phyloP scores from a whole-genome alignment of 1,139 yeast species.

The Candida mesenterica region DNA sequence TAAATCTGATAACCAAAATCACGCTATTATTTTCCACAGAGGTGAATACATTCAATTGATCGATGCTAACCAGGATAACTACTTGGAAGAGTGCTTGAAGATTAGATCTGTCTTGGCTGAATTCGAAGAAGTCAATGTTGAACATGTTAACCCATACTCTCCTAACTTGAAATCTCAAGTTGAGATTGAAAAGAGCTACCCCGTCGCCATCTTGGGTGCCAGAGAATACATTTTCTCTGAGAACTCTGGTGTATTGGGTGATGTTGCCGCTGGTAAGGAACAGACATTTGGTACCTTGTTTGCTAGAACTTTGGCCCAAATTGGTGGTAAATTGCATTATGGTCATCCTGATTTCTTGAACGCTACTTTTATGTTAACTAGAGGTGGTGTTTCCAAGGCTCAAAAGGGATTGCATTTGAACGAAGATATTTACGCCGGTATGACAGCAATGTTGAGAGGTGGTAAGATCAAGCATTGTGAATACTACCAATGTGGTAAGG shows the following conservation, averaged over 20 bases:
- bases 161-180: slow-evolving; percentile 44
- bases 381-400: slow-evolving; percentile 99
- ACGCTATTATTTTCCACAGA: slow-evolving; percentile 93
- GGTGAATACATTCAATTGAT: slow-evolving; percentile 98
- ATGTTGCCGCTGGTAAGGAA: slow-evolving; percentile 99
- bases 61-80: slow-evolving; percentile 98
- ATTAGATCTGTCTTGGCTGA: slow-evolving; percentile 96
- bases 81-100: slow-evolving; percentile 96
- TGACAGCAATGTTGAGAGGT: slow-evolving; percentile 96
- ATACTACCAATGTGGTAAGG: slow-evolving; percentile 99
- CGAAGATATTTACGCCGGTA: slow-evolving; percentile 99
- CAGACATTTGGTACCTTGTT: slow-evolving; percentile 98
- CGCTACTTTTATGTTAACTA: slow-evolving; percentile 90
- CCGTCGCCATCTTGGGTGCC: slow-evolving; percentile 98
- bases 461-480: slow-evolving; percentile 99
- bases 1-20: slow-evolving; percentile 98
- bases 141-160: slow-evolving; percentile 80
- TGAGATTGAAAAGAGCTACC: slow-evolving; percentile 46
- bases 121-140: slow-evolving; percentile 91
- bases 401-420: slow-evolving; percentile 97
- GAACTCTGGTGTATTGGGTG: slow-evolving; percentile 98
- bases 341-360: slow-evolving; percentile 99
- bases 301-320: slow-evolving; percentile 96
- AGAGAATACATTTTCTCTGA: slow-evolving; percentile 99
- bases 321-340: slow-evolving; percentile 98